phyloP scores from a whole-genome alignment of 1,139 yeast species.

The Taphrina populina region DNA sequence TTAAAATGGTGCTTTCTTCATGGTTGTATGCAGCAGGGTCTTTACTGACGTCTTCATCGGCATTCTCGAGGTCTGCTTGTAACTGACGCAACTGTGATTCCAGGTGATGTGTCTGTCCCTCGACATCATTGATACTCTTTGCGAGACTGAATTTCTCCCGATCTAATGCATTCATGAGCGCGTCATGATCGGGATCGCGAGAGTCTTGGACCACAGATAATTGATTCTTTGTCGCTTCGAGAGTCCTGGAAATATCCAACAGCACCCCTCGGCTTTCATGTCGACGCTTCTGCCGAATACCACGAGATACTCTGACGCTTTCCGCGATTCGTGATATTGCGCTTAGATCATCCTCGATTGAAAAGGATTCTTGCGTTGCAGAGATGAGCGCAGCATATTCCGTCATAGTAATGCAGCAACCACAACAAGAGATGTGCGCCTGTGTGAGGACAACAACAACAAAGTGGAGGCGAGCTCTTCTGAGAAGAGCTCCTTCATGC shows the following conservation, averaged over 20 bases:
- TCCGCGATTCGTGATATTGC: slow-evolving; percentile 38
- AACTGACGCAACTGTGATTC: slow-evolving; percentile 51
- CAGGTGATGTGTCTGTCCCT: slow-evolving; percentile 53
- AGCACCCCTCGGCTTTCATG: slow-evolving; percentile 37
- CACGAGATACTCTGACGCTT: slow-evolving; percentile 35
- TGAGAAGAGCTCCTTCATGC: neutral
- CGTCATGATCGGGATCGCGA: slow-evolving; percentile 42
- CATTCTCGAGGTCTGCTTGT: slow-evolving; percentile 47
- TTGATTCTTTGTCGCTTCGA: slow-evolving; percentile 3
- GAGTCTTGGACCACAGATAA: slow-evolving; percentile 38
- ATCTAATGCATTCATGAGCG: slow-evolving; percentile 48
- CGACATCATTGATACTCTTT: slow-evolving; percentile 58
- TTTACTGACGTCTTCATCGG: slow-evolving; percentile 44
- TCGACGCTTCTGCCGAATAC: slow-evolving; percentile 36
- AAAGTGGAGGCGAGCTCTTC: neutral
- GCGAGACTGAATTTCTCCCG: slow-evolving; percentile 57
- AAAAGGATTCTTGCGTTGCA: slow-evolving; percentile 38
- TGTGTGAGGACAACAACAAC: neutral
- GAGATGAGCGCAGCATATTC: slow-evolving; percentile 33
- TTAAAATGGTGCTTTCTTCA: slow-evolving; percentile 35
- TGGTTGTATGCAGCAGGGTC: slow-evolving; percentile 40
- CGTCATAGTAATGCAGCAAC: no score
- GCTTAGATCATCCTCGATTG: slow-evolving; percentile 39
- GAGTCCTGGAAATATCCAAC: slow-evolving; percentile 31
- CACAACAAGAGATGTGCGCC: neutral